phyloP scores from a whole-genome alignment of 1,284 basidiomycete genomes.

The Trichosporon coremiiforme region DNA sequence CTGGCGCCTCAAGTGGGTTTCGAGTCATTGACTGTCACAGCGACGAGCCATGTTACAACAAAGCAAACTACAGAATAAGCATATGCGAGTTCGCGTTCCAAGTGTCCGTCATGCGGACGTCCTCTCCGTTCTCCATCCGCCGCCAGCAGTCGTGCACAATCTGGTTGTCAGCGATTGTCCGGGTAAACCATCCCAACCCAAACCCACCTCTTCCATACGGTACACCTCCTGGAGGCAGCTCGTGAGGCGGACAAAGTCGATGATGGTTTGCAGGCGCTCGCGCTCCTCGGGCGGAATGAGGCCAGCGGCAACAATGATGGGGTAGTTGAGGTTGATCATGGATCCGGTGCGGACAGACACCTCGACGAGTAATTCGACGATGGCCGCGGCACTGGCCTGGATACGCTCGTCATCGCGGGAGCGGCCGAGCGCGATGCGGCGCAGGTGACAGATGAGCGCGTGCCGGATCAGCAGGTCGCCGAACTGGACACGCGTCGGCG shows the following conservation, averaged over 20 bases:
- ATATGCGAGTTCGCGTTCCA: constrained; percentile 23
- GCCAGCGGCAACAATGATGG: constrained; percentile 23
- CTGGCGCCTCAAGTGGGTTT: neutral
- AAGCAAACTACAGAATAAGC: constrained; percentile 24
- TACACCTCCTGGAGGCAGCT: constrained; percentile 25
- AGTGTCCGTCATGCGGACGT: constrained; percentile 24
- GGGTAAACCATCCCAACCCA: neutral
- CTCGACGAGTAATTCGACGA: constrained; percentile 28
- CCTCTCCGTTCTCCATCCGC: constrained; percentile 20
- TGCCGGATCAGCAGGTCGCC: constrained; percentile 30
- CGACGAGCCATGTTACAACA: neutral
- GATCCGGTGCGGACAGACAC: constrained; percentile 26
- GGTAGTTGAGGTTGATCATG: constrained; percentile 31
- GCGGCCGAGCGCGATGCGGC: constrained; percentile 23
- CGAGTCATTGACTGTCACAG: no score
- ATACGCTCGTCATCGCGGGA: constrained; percentile 17
- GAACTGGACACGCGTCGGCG: constrained; percentile 28
- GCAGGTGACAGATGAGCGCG: constrained; percentile 26
- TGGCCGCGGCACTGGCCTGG: constrained; percentile 20
- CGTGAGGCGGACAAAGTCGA: constrained; percentile 26
- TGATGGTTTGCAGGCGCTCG: constrained; percentile 24
- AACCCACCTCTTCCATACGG: constrained; percentile 23
- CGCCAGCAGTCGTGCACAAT: constrained; percentile 30
- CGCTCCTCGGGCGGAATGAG: constrained; percentile 22
- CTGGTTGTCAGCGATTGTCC: constrained; percentile 1